These are phyloP conservation scores for Aureobasidium sp. DNA, from an alignment of 2,329 filamentous ascomycete species.

Conservation along the genomic window DNA sequence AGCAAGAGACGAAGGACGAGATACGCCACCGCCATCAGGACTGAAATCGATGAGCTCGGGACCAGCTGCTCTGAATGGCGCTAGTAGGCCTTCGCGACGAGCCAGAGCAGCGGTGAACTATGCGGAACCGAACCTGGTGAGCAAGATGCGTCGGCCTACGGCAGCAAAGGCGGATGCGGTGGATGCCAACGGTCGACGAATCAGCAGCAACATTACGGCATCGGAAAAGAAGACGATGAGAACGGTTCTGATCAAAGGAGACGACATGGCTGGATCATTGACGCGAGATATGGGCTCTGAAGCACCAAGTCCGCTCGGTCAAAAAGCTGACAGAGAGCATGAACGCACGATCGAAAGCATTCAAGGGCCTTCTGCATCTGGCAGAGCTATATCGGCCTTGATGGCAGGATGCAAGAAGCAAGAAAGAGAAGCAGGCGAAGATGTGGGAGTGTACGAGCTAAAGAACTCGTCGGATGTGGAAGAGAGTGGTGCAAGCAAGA, in stretches of 20 bases:
- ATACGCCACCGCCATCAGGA: slow-evolving; percentile 27
- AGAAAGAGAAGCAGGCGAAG: slow-evolving; percentile 17
- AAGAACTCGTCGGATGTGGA: slow-evolving; percentile 24
- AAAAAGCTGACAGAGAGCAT: slow-evolving; percentile 17
- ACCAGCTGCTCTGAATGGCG: slow-evolving; percentile 21
- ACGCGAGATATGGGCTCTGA: background rate
- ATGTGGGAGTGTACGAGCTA: slow-evolving; percentile 30
- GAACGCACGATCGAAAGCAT: slow-evolving; percentile 1
- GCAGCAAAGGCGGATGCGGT: slow-evolving; percentile 43
- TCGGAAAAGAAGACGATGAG: slow-evolving; percentile 10
- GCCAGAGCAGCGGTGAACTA: slow-evolving; percentile 43
- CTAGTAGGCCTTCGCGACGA: slow-evolving; percentile 37
- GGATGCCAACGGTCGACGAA: background rate
- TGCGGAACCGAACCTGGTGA: slow-evolving; percentile 41
- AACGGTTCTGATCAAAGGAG: slow-evolving; percentile 24
- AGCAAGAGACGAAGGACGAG: slow-evolving; percentile 38
- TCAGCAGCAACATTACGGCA: background rate
- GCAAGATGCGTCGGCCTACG: slow-evolving; percentile 44
- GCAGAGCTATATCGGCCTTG: slow-evolving; percentile 17
- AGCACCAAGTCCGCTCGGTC: slow-evolving; percentile 20
- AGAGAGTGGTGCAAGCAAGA: background rate
- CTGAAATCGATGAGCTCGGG: slow-evolving; percentile 19
- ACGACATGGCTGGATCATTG: slow-evolving; percentile 22
- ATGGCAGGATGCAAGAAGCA: slow-evolving; percentile 14
- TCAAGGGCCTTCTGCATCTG: background rate